Base-by-base conservation (phyloP, 768 basidiomycete species). In the Calvatia gigantea region DNA sequence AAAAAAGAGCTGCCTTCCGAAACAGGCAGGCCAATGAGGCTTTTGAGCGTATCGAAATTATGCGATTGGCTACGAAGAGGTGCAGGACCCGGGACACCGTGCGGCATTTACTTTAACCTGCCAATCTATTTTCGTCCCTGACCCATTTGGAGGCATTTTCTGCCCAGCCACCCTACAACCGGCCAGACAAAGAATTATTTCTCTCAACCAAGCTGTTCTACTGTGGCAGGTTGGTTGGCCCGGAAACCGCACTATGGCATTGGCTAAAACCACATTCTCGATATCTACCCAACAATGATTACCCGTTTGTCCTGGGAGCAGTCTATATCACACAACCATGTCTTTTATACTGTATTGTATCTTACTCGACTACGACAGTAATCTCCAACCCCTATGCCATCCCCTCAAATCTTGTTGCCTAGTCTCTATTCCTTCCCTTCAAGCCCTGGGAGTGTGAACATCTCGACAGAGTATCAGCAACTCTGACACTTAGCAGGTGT, bases 381-480 rank as follows among this genome's bases (percentile, higher is more conserved):
- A n/a, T n/a, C n/a, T n/a, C n/a, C n/a, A n/a, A n/a, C n/a, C n/a
- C n/a, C n/a, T n/a, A n/a, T n/a, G n/a, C n/a, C n/a, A n/a, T n/a
- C n/a, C n/a, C n/a, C n/a, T n/a, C n/a, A n/a, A n/a, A n/a, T n/a
- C n/a, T n/a, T n/a, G n/a, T n/a, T n/a, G n/a, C n/a, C n/a, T n/a
- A n/a, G n/a, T n/a, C n/a, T 12, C 23, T 59, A 70, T 42, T 69
- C 65, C 57, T 70, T 71, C 21, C 66, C 64, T 49, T 69, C 67
- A 29, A 81, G 57, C 0, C 80, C 79, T 8, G 81, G 82, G 32
- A 84, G 64, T 29, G 70, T 73, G 60, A 83, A 83, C 81, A 83
- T 82, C 79, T 81, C 11, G 17, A 51, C 15, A 32, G 35, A 37
- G 11, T 33, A 7, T 28, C 14, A 37, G 19, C 38, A 12, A 42